These are phyloP conservation scores for Suillus paluster DNA, from an alignment of 768 basidiomycete genomes.

Conservation along the genomic window DNA sequence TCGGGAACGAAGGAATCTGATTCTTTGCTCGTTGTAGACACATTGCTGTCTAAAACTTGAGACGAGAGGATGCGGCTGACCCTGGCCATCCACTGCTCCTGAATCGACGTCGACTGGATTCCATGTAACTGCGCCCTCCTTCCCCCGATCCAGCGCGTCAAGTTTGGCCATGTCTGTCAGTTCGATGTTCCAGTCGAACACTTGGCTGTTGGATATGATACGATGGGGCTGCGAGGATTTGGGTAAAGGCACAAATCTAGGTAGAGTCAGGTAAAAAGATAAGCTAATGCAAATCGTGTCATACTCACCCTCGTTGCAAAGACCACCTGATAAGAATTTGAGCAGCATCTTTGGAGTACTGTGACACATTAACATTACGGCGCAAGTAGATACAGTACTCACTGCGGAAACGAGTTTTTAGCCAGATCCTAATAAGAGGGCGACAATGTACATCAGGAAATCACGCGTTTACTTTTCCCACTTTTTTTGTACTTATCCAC, in stretches of 20 bases:
- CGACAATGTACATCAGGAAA: too few species aligned
- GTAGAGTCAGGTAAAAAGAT: constrained; percentile 1
- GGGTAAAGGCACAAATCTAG: constrained; percentile 51
- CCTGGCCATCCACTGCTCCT: neutral
- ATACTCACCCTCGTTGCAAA: constrained; percentile 68
- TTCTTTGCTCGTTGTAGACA: neutral
- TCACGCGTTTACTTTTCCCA: too few species aligned
- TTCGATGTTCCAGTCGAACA: constrained; percentile 51
- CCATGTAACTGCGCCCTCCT: constrained; percentile 51
- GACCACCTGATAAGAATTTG: constrained; percentile 90
- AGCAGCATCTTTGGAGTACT: constrained; percentile 63
- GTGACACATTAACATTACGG: neutral
- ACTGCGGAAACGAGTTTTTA: too few species aligned
- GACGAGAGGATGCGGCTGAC: neutral
- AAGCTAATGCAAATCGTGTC: neutral
- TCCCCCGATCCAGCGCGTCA: constrained; percentile 49
- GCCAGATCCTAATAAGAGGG: too few species aligned
- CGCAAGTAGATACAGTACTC: neutral
- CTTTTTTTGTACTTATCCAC: too few species aligned
- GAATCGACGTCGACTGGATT: constrained; percentile 43
- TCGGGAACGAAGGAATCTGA: neutral
- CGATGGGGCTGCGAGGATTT: constrained; percentile 49
- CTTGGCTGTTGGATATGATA: constrained; percentile 47
- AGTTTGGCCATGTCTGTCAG: constrained; percentile 47
- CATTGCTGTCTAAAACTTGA: neutral